Conservation (phyloP, 108 stramenopile species). For the Mayamaea pseudoterrestris region DNA sequence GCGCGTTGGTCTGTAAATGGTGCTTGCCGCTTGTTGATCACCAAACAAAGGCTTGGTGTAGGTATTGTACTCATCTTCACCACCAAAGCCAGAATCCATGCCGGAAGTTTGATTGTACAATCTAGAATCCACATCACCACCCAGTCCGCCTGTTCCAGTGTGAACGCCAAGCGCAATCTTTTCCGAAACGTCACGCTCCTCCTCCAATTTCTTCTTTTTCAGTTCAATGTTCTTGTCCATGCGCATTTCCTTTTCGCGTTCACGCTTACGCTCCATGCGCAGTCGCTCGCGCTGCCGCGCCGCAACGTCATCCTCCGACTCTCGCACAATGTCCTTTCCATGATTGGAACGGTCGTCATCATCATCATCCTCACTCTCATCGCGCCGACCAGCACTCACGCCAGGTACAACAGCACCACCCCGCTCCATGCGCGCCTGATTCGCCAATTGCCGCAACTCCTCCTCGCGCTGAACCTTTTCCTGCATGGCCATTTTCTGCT, state of each 20-base stretch:
- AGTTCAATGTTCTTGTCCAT: constrained; percentile 61
- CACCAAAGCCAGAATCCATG: constrained; percentile 93
- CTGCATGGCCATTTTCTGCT: constrained; percentile 72
- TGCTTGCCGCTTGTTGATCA: constrained; percentile 56
- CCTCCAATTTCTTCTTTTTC: constrained; percentile 80
- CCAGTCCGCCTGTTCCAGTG: constrained; percentile 62
- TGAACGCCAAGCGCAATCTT: constrained; percentile 96
- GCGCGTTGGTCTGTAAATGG: constrained; percentile 88
- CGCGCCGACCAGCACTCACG: neutral
- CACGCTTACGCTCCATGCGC: constrained; percentile 78
- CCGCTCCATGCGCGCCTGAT: constrained; percentile 84
- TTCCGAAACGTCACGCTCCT: constrained; percentile 95
- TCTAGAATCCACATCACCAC: constrained; percentile 85
- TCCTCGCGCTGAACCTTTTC: constrained; percentile 87
- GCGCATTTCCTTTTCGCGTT: constrained; percentile 92
- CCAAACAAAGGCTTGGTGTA: constrained; percentile 92
- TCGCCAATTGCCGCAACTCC: constrained; percentile 87
- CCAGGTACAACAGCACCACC: constrained; percentile 19
- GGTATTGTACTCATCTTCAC: constrained; percentile 95
- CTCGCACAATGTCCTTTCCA: constrained; percentile 10
- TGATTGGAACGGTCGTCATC: constrained; percentile 1
- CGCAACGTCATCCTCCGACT: constrained; percentile 65
- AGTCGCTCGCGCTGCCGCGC: constrained; percentile 86
- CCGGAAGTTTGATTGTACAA: constrained; percentile 94
- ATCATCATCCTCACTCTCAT: constrained; percentile 5